A percentile compares a stretch with the other conserved stretches of the same genome.
Conservation (phyloP, 1,139 yeast genomes). For the Hyphopichia burtonii region DNA sequence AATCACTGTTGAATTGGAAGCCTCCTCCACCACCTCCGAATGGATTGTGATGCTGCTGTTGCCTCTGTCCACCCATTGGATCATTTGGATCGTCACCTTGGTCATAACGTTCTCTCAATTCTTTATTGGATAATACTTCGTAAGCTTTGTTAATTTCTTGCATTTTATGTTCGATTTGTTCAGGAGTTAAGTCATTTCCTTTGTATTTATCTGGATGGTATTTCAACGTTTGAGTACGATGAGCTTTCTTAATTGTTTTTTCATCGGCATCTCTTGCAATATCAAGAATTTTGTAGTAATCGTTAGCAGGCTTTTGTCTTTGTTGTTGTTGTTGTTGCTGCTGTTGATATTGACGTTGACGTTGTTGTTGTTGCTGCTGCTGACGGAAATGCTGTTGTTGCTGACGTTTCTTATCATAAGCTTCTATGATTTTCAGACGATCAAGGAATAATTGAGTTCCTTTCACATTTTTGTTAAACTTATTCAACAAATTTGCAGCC, state of each 20-base stretch:
- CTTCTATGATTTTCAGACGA: conserved; percentile 26
- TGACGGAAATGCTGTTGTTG: conserved; percentile 45
- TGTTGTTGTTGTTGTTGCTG: conserved; percentile 41
- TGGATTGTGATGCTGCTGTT: conserved; percentile 10
- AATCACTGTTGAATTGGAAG: conserved; percentile 29
- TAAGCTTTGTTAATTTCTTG: conserved; percentile 93
- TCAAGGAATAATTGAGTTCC: conserved; percentile 41
- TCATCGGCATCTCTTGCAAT: conserved; percentile 67
- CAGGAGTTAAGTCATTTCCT: conserved; percentile 62
- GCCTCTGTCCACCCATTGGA: conserved; percentile 20
- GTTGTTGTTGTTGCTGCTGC: conserved; percentile 52
- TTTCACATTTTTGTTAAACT: conserved; percentile 30
- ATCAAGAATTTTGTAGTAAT: conserved; percentile 80
- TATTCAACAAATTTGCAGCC: conserved; percentile 39
- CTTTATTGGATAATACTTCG: conserved; percentile 73
- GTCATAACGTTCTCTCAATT: conserved; percentile 66
- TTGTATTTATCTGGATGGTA: conserved; percentile 91
- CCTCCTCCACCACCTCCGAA: conserved; percentile 29
- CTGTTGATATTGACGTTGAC: conserved; percentile 47
- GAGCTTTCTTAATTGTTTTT: conserved; percentile 76
- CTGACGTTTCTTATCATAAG: conserved; percentile 11
- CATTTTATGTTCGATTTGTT: conserved; percentile 79
- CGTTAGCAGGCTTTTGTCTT: conserved; percentile 53
- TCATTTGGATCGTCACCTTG: conserved; percentile 63
- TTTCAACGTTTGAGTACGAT: conserved; percentile 72